These are phyloP conservation scores for Aureobasidium pullulans DNA, from an alignment of 2,329 filamentous ascomycete genomes.

Conservation along the genomic window DNA sequence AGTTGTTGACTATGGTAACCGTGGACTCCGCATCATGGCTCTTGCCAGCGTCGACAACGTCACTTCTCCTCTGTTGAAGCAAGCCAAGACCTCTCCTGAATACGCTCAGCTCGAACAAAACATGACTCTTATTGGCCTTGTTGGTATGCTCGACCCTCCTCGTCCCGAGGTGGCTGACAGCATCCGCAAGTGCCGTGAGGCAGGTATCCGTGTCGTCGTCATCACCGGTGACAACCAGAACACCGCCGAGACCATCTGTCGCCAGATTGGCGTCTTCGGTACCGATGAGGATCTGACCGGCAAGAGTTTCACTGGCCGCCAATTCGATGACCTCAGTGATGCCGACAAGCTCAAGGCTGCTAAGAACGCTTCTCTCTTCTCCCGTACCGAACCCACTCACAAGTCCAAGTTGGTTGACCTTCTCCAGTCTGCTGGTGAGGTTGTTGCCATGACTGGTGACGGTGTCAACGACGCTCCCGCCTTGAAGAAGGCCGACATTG, in stretches of 20 bases:
- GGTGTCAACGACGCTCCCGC: conserved; percentile 97
- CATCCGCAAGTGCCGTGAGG: conserved; percentile 81
- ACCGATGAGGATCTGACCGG: conserved; percentile 72
- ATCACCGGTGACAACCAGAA: conserved; percentile 98
- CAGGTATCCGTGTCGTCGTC: conserved; percentile 93
- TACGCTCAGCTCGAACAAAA: conserved; percentile 86
- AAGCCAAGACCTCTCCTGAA: conserved; percentile 72
- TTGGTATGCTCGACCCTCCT: conserved; percentile 94
- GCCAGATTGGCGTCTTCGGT: conserved; percentile 90
- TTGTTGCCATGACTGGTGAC: conserved; percentile 98
- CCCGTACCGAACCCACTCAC: conserved; percentile 88
- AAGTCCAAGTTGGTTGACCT: conserved; percentile 98
- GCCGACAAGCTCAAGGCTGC: conserved; percentile 76
- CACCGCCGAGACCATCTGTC: conserved; percentile 95
- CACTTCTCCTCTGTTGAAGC: conserved; percentile 56
- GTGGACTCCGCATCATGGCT: conserved; percentile 88
- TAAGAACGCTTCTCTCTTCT: conserved; percentile 83
- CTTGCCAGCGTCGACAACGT: conserved; percentile 78
- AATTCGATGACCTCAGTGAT: conserved; percentile 81
- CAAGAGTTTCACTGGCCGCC: conserved; percentile 91
- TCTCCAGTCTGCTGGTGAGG: conserved; percentile 83
- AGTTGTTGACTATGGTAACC: conserved; percentile 83
- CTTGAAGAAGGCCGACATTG: conserved; percentile 97
- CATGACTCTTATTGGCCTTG: conserved; percentile 87
- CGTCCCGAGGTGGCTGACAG: conserved; percentile 82